A percentile compares a stretch with the other conserved stretches of the same genome.
phyloP scores from a whole-genome alignment of 495 filamentous ascomycete species.

The Xylaria cubensis region DNA sequence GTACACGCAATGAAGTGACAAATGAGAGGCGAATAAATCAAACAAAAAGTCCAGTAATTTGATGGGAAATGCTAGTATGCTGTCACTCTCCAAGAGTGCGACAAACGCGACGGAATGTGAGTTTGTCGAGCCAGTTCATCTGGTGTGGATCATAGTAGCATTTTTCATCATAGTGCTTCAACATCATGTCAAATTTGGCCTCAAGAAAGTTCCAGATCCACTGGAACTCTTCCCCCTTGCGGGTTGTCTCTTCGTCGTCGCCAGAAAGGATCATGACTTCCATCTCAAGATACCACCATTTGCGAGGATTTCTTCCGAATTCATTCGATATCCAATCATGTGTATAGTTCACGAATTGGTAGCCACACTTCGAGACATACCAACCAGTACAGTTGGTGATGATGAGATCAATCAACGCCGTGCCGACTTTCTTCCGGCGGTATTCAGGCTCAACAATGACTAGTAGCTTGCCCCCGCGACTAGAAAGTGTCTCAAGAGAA shows the following conservation, averaged over 20 bases:
- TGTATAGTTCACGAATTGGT: conserved; percentile 40
- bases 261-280: conserved; percentile 35
- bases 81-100: conserved; percentile 7
- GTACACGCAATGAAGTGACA: not conserved
- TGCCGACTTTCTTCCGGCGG: conserved; percentile 45
- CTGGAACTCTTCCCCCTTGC: conserved; percentile 32
- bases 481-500: conserved; percentile 25
- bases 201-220: conserved; percentile 41
- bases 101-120: conserved; percentile 35
- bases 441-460: conserved; percentile 44
- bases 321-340: conserved; percentile 33
- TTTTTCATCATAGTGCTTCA: conserved; percentile 31
- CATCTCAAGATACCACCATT: conserved; percentile 38
- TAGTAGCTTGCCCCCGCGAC: conserved; percentile 34
- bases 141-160: conserved; percentile 12
- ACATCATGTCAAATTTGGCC: conserved; percentile 35
- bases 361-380: conserved; percentile 33
- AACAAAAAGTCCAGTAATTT: not conserved
- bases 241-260: conserved; percentile 22
- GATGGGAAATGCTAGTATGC: not conserved
- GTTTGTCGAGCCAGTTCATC: conserved; percentile 29
- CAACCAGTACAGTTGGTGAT: conserved; percentile 37
- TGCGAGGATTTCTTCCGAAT: conserved; percentile 29
- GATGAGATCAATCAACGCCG: conserved; percentile 46
- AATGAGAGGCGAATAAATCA: not conserved